A percentile compares a stretch with the other conserved stretches of the same genome.
phyloP scores from a whole-genome alignment of 148 eudicot species.

The Vaccinium darrowii region DNA sequence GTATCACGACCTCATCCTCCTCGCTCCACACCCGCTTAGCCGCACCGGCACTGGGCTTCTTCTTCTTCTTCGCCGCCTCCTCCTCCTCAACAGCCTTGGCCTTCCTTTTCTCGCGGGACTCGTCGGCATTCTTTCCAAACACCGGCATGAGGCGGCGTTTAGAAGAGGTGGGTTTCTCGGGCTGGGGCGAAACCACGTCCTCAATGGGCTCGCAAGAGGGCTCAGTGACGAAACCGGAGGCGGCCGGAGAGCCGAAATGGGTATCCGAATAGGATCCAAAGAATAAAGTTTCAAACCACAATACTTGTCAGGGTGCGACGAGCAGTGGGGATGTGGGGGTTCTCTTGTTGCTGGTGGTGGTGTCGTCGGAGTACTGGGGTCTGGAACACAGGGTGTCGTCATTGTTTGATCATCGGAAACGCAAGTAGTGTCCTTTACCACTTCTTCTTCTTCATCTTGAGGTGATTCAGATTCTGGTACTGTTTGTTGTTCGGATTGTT shows the following conservation, averaged over 20 bases:
- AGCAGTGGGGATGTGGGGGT: neutral
- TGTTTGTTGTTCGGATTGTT: too few relatives aligned
- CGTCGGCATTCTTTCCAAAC: neutral
- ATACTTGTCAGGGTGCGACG: neutral
- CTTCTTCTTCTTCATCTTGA: too few relatives aligned
- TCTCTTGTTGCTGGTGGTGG: too few relatives aligned
- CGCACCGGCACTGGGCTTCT: constrained; percentile 6
- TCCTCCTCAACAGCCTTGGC: neutral
- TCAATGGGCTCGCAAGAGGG: too few relatives aligned
- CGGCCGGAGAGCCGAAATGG: neutral
- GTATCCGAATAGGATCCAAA: neutral
- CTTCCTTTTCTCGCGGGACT: constrained; percentile 5
- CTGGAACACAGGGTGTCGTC: too few relatives aligned
- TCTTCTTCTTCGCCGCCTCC: neutral
- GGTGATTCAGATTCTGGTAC: too few relatives aligned
- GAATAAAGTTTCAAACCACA: too few relatives aligned
- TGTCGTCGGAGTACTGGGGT: neutral
- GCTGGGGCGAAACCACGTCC: neutral
- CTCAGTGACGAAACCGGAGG: too few relatives aligned
- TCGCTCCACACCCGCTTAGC: constrained; percentile 52
- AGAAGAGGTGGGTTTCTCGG: neutral
- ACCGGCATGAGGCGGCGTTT: neutral
- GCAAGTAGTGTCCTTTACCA: too few relatives aligned
- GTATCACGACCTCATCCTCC: constrained; percentile 42
- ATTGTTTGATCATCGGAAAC: too few relatives aligned